These are phyloP conservation scores for Dicorynia guianensis DNA, from an alignment of 306 rosid genomes.

Conservation along the genomic window DNA sequence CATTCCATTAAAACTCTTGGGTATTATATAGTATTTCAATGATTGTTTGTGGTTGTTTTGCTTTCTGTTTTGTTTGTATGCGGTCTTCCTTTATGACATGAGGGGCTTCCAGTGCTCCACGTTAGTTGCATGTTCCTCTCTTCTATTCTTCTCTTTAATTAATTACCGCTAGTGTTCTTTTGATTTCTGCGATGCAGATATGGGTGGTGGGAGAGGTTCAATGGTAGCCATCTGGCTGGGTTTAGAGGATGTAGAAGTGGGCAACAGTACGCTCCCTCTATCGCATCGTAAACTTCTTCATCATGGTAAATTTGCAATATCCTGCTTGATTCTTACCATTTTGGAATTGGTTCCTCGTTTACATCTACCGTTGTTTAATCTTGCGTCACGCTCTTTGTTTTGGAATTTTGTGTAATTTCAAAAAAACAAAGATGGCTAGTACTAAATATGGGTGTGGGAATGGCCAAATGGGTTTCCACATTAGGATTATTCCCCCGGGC, in stretches of 20 bases:
- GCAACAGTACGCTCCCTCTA: background rate
- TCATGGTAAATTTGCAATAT: conserved; percentile 33
- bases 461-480: background rate
- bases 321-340: too few relatives aligned
- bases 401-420: too few relatives aligned
- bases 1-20: background rate
- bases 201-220: background rate
- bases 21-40: background rate
- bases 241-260: background rate
- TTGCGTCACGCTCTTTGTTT: background rate
- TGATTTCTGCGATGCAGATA: conserved; percentile 34
- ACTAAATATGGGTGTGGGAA: background rate
- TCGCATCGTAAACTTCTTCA: conserved; percentile 67
- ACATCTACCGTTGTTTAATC: background rate
- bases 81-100: conserved; percentile 36
- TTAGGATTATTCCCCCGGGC: background rate
- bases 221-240: conserved; percentile 14
- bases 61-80: conserved; percentile 14
- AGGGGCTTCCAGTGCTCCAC: conserved; percentile 1
- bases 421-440: background rate
- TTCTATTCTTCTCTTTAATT: background rate
- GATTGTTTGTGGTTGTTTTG: background rate
- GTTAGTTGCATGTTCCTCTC: background rate
- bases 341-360: too few relatives aligned
- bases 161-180: background rate